These are phyloP conservation scores for Trebouxia sp. DNA, from an alignment of 139 green algal species.

Conservation along the genomic window DNA sequence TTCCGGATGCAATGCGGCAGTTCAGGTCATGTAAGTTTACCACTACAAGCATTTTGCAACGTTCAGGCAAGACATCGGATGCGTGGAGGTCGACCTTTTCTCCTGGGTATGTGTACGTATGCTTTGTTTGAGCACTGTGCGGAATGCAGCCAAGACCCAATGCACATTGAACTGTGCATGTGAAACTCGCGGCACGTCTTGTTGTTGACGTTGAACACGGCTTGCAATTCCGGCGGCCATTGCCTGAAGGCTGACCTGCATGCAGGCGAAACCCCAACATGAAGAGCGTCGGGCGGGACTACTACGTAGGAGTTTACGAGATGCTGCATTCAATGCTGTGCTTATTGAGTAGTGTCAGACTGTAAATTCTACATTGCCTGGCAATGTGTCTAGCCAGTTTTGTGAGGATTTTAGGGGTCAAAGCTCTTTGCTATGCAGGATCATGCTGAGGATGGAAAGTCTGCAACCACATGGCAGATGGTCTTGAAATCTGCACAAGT, in stretches of 20 bases:
- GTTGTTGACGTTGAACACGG: too few relatives aligned
- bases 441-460: neutral
- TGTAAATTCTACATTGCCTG: neutral
- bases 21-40: too few relatives aligned
- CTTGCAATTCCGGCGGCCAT: neutral
- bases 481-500: neutral
- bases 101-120: neutral
- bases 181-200: too few relatives aligned
- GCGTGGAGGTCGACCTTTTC: constrained; percentile 5
- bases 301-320: neutral
- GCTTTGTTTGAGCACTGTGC: neutral
- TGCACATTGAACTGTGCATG: too few relatives aligned
- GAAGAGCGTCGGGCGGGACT: neutral
- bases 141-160: too few relatives aligned
- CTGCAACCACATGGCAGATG: neutral
- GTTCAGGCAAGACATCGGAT: neutral
- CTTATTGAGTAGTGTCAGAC: too few relatives aligned
- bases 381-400: too few relatives aligned
- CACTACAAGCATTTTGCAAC: too few relatives aligned
- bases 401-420: neutral
- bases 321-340: neutral
- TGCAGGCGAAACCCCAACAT: neutral
- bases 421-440: neutral
- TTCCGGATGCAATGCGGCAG: neutral
- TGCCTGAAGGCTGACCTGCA: neutral